Base-by-base conservation (phyloP, 805 yeast genomes). In the Wickerhamomyces silvicola region DNA sequence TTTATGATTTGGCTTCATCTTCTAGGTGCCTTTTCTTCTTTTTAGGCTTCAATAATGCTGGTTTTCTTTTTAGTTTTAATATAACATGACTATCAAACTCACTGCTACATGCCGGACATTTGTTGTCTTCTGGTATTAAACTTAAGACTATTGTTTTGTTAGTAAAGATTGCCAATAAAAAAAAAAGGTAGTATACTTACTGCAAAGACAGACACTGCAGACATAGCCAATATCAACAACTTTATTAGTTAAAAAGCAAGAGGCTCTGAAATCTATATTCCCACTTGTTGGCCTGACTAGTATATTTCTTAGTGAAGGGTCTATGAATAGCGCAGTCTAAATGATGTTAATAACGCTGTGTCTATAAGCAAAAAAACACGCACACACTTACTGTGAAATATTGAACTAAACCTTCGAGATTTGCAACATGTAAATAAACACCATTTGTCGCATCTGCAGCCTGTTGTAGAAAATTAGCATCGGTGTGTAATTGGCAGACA, bases 401-500 rank as follows among this genome's bases (percentile, higher is more conserved):
- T 52, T 90, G 97, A 2, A 88, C 73, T 26, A 92, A 60, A 0
- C 96, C 97, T 27, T 64, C 60, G 1, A 90, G 81, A 35, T 78
- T 71, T 3, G 68, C 68, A 15, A 90, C 69, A 26, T 66, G 65
- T 36, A 90, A 64, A 52, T 90, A 92, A 2, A 87, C 78, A 4
- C 99, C 99, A 43, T 79, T 75, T 0, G 98, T 90, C 7, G 95
- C 86, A 59, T 92, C 98, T 0, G 94, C 74, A 0, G 97, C 96
- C 53, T 92, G 98, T 53, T 92, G 97, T 38, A 92, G 61, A 52
- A 87, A 90, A 3, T 94, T 82, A 1, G 94, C 78, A 40, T 75
- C 75, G 3, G 56, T 53, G 1, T 81, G 81, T 18, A 92, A 62
- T 49, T 88, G 87, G 38, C 94, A 90, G 10, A 88, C 88, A 56